Percentiles rank a stretch among this genome's conserved stretches.
These are phyloP conservation scores for Porogramme epimiltina DNA, from an alignment of 1,284 basidiomycete species.

Conservation along the genomic window DNA sequence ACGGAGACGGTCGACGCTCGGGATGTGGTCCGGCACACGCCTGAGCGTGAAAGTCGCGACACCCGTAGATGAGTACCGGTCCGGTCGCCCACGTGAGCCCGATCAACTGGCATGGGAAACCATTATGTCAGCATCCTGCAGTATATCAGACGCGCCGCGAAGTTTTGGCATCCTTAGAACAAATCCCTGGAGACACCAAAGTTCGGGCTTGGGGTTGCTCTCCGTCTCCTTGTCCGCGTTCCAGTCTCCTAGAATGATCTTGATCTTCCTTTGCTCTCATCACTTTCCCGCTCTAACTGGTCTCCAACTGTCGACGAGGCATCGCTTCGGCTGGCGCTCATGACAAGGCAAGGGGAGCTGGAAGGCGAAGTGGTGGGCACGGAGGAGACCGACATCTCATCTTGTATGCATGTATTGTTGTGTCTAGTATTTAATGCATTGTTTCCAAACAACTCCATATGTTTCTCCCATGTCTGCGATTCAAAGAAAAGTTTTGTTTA, in stretches of 20 bases:
- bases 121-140: slow-evolving; percentile 20
- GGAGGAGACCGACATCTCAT: slow-evolving; percentile 20
- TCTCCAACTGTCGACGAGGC: slow-evolving; percentile 49
- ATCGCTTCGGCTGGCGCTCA: slow-evolving; percentile 53
- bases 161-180: slow-evolving; percentile 42
- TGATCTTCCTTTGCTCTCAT: slow-evolving; percentile 33
- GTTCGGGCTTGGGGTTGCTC: slow-evolving; percentile 81
- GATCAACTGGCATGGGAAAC: slow-evolving; percentile 18
- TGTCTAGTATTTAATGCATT: neutral
- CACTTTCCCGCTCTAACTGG: slow-evolving; percentile 44
- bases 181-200: slow-evolving; percentile 80
- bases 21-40: too few relatives aligned
- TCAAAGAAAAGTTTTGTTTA: too few relatives aligned
- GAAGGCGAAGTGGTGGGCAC: slow-evolving; percentile 19
- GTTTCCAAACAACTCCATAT: too few relatives aligned
- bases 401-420: neutral
- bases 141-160: slow-evolving; percentile 15
- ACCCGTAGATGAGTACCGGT: too few relatives aligned
- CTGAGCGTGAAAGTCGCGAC: too few relatives aligned
- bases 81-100: too few relatives aligned
- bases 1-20: neutral
- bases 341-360: slow-evolving; percentile 30
- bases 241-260: slow-evolving; percentile 78
- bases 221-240: slow-evolving; percentile 87
- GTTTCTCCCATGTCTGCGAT: too few relatives aligned